These are phyloP conservation scores for Solidago caesia DNA, from an alignment of 129 eudicot genomes.

Conservation along the genomic window DNA sequence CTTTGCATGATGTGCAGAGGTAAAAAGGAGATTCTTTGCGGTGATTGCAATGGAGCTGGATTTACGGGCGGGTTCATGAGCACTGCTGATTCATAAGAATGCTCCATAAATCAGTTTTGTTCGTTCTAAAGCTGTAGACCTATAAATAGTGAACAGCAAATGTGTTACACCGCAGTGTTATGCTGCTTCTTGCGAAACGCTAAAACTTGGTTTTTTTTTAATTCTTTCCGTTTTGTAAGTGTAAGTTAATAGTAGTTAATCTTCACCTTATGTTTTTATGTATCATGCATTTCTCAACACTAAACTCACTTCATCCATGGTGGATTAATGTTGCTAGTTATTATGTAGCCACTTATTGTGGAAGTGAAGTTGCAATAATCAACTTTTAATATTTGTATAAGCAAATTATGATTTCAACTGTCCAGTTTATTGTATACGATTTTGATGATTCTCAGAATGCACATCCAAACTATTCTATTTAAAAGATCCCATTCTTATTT, in stretches of 20 bases:
- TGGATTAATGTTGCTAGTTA: too few species aligned
- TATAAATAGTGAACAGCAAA: constrained; percentile 5
- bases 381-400: too few species aligned
- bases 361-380: too few species aligned
- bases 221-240: constrained; percentile 12
- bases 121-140: background rate
- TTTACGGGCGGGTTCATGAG: constrained; percentile 85
- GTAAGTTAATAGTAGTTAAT: background rate
- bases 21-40: constrained; percentile 71
- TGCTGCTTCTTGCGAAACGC: constrained; percentile 7
- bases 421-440: too few species aligned
- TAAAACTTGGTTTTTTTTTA: constrained; percentile 13
- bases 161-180: background rate
- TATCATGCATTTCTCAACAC: too few species aligned
- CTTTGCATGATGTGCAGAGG: constrained; percentile 45
- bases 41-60: constrained; percentile 85
- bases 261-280: too few species aligned
- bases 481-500: too few species aligned
- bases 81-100: constrained; percentile 30
- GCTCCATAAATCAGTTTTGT: constrained; percentile 21
- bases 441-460: too few species aligned
- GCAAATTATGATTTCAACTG: too few species aligned
- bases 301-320: too few species aligned
- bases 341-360: too few species aligned
- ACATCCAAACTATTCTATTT: too few species aligned